Evolutionary conservation across 129 eudicot genomes (phyloP).

Genomic region (Cynara cardunculus): DNA sequence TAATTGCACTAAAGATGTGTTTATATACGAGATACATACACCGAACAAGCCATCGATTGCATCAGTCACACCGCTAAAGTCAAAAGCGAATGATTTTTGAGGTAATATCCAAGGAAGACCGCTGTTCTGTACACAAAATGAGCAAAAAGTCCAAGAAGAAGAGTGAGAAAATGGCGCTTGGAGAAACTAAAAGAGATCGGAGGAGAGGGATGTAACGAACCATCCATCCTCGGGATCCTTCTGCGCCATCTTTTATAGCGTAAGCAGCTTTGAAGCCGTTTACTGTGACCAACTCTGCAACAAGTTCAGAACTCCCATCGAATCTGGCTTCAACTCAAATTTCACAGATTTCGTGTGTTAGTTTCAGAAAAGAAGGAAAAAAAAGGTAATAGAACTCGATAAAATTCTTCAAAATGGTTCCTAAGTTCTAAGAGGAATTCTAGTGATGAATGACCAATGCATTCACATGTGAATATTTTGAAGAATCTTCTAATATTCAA

Average conservation of each 20-base stretch:
- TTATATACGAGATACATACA: conserved; percentile 42
- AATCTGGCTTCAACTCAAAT: conserved; percentile 73
- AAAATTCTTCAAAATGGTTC: neutral
- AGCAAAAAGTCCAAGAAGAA: neutral
- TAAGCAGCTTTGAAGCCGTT: conserved; percentile 97
- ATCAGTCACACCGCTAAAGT: conserved; percentile 60
- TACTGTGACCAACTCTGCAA: conserved; percentile 87
- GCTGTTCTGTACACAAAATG: conserved; percentile 71
- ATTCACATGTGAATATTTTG: neutral
- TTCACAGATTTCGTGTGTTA: conserved; percentile 19
- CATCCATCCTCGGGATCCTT: conserved; percentile 96
- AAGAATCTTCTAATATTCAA: neutral
- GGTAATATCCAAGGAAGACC: conserved; percentile 95
- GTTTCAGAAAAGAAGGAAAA: conserved; percentile 23
- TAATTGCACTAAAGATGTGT: neutral
- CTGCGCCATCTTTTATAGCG: conserved; percentile 98
- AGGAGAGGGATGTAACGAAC: conserved; percentile 36
- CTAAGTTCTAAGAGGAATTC: neutral
- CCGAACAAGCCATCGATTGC: conserved; percentile 53
- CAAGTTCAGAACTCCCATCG: conserved; percentile 95
- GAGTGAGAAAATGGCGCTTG: neutral
- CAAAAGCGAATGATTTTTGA: conserved; percentile 62
- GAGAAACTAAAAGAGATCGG: neutral
- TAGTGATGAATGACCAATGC: neutral
- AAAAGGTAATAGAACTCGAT: neutral